phyloP scores from a whole-genome alignment of 176 grass and related monocot genomes.

The Rhynchospora breviuscula region DNA sequence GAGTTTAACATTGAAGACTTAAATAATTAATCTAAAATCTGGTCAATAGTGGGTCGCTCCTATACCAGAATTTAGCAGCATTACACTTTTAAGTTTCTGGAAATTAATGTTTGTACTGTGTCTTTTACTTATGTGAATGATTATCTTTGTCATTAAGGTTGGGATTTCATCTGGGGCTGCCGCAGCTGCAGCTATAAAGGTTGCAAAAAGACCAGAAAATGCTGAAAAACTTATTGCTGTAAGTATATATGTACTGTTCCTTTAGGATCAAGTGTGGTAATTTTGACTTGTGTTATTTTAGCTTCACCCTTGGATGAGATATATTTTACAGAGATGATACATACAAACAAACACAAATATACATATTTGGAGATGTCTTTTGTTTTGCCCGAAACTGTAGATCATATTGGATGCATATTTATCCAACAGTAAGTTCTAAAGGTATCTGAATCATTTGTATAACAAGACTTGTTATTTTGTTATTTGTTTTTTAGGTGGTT shows the following conservation, averaged over 20 bases:
- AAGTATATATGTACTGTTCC: constrained; percentile 2
- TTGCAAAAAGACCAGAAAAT: constrained; percentile 82
- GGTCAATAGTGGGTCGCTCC: neutral
- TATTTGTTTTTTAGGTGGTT: constrained; percentile 45
- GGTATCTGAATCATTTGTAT: neutral
- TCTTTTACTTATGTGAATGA: neutral
- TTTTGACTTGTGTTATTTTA: constrained; percentile 9
- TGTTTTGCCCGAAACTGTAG: neutral
- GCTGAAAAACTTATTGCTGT: constrained; percentile 83
- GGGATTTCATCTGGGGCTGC: constrained; percentile 96
- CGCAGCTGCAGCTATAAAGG: constrained; percentile 62
- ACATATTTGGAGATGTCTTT: neutral
- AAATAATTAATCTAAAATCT: neutral
- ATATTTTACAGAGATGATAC: no score
- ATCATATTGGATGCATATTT: neutral
- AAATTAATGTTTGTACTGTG: neutral
- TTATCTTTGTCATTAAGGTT: constrained; percentile 46
- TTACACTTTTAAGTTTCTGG: neutral
- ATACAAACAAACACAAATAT: no score
- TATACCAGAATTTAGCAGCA: neutral
- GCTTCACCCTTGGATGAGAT: neutral
- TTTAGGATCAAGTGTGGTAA: neutral
- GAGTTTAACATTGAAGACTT: neutral
- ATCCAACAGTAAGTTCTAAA: neutral
- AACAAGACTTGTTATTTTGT: neutral